Evolutionary conservation across 2,329 filamentous ascomycete genomes (phyloP).

Genomic region (Aspergillus tubingensis): DNA sequence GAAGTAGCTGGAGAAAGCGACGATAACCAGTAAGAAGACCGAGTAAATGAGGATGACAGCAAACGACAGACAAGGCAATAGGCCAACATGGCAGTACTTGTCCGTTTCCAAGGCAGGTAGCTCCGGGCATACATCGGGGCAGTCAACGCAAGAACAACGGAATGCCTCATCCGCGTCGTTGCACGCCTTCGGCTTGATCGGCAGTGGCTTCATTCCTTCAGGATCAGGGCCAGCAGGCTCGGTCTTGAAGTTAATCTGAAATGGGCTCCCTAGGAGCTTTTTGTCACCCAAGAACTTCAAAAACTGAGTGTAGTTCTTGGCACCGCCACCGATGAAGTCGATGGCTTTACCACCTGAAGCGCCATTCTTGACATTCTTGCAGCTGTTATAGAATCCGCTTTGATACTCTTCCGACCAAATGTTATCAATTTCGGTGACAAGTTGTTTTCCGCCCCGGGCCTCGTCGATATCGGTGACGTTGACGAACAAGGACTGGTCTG

Average conservation of each 20-base stretch:
- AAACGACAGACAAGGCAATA: conserved; percentile 91
- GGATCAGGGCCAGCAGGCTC: conserved; percentile 59
- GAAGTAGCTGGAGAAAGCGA: conserved; percentile 70
- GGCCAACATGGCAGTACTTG: conserved; percentile 77
- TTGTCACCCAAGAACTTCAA: conserved; percentile 92
- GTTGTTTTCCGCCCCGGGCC: conserved; percentile 54
- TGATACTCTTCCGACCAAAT: conserved; percentile 83
- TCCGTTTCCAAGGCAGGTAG: conserved; percentile 73
- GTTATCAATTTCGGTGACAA: conserved; percentile 91
- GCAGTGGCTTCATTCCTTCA: conserved; percentile 68
- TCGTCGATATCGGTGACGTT: conserved; percentile 78
- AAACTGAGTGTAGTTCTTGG: conserved; percentile 83
- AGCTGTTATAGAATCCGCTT: conserved; percentile 89
- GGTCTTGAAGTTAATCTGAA: conserved; percentile 91
- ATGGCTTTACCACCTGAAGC: conserved; percentile 92
- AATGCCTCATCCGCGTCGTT: conserved; percentile 85
- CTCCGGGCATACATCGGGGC: conserved; percentile 78
- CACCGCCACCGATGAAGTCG: conserved; percentile 92
- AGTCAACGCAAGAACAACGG: conserved; percentile 92
- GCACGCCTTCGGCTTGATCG: conserved; percentile 78
- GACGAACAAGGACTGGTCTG: conserved; percentile 91
- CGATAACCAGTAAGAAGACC: conserved; percentile 68
- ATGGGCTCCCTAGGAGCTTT: conserved; percentile 85
- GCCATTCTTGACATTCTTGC: conserved; percentile 98
- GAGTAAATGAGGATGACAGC: conserved; percentile 85